phyloP scores from a whole-genome alignment of 768 basidiomycete species.

The Mycena latifolia region DNA sequence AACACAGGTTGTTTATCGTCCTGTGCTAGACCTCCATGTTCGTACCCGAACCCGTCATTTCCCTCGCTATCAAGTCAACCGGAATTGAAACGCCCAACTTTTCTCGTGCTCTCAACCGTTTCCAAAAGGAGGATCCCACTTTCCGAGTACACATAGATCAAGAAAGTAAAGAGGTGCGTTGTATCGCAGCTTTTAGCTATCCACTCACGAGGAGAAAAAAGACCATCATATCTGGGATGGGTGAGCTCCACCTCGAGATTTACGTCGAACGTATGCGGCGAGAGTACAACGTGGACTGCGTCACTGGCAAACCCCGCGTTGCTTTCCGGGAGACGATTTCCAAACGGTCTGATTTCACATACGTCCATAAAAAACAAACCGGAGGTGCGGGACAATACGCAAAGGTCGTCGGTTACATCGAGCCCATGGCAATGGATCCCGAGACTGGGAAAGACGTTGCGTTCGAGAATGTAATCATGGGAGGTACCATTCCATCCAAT shows the following conservation, averaged over 20 bases:
- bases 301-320: conserved; percentile 95
- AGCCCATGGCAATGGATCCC: conserved; percentile 81
- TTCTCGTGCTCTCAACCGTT: conserved; percentile 95
- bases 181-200: conserved; percentile 2
- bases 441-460: conserved; percentile 87
- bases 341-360: conserved; percentile 83
- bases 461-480: conserved; percentile 92
- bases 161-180: conserved; percentile 90
- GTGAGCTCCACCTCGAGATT: conserved; percentile 97
- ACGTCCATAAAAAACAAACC: conserved; percentile 98
- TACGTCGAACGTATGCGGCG: conserved; percentile 99
- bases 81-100: conserved; percentile 97
- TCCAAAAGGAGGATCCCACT: conserved; percentile 99
- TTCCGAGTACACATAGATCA: conserved; percentile 97
- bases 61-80: conserved; percentile 90
- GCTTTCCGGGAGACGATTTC: conserved; percentile 97
- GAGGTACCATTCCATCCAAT: conserved; percentile 90
- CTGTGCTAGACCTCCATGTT: conserved; percentile 91
- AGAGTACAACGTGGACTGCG: conserved; percentile 94
- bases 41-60: conserved; percentile 98
- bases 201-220: conserved; percentile 43
- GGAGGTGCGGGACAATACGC: conserved; percentile 98
- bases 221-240: conserved; percentile 99
- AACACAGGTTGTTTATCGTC: conserved; percentile 13
- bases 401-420: conserved; percentile 90